Evolutionary conservation across 345 rosid genomes (phyloP).

Genomic region (Brassica cretica): DNA sequence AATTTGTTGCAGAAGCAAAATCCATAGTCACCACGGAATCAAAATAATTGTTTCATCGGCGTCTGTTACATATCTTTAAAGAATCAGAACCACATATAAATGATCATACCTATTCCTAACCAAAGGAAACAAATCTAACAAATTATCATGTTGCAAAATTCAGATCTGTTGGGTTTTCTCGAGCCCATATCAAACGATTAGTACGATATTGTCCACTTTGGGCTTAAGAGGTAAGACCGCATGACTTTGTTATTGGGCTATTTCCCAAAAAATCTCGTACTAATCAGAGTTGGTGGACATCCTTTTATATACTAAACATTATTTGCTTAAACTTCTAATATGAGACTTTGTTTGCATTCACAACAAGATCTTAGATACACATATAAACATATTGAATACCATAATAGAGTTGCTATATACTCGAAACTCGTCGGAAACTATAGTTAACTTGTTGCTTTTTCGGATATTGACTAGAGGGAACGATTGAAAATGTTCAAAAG

Average conservation of each 20-base stretch:
- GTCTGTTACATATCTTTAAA: neutral
- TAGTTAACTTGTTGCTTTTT: neutral
- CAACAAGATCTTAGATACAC: neutral
- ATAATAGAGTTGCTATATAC: neutral
- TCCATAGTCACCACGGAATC: neutral
- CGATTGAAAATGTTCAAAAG: neutral
- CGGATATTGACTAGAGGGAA: neutral
- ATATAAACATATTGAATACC: neutral
- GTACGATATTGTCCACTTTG: neutral
- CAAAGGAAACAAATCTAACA: conserved; percentile 4
- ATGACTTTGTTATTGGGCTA: neutral
- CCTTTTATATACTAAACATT: too few species aligned
- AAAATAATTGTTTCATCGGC: neutral
- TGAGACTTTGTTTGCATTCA: neutral
- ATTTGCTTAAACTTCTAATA: neutral
- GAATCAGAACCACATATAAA: neutral
- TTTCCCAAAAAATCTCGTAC: neutral
- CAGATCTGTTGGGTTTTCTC: neutral
- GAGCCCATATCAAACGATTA: neutral
- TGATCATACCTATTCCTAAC: neutral
- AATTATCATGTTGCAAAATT: neutral
- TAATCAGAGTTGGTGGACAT: neutral
- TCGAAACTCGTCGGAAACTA: neutral
- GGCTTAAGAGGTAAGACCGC: neutral
- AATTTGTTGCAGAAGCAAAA: neutral